Evolutionary conservation across 2,329 filamentous ascomycete genomes (phyloP).

Genomic region (Emericellopsis atlantica): DNA sequence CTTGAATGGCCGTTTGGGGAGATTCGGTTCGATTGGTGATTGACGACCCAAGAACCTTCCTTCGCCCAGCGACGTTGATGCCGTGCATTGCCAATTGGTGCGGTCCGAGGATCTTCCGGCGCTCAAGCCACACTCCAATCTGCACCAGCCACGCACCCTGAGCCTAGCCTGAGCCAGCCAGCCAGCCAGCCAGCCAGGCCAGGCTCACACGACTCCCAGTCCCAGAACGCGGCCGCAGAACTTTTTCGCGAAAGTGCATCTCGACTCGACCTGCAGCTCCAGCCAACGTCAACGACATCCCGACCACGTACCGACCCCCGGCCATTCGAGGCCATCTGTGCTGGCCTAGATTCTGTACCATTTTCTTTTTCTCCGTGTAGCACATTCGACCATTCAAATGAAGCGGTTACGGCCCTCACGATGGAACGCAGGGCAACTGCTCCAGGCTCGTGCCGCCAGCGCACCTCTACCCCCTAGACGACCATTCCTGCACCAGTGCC

Average conservation of each 20-base stretch:
- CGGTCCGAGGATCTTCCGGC: neutral
- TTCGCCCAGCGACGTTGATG: too few relatives aligned
- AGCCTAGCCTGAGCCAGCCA: too few relatives aligned
- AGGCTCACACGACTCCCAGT: slow-evolving; percentile 20
- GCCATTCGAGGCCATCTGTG: too few relatives aligned
- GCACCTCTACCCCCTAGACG: slow-evolving; percentile 9
- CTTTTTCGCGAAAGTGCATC: slow-evolving; percentile 14
- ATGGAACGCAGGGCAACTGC: slow-evolving; percentile 25
- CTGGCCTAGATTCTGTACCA: too few relatives aligned
- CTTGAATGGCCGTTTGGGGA: neutral
- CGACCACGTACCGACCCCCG: neutral
- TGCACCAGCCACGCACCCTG: too few relatives aligned
- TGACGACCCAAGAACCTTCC: too few relatives aligned
- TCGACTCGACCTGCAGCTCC: too few relatives aligned
- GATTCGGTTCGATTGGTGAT: too few relatives aligned
- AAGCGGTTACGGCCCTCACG: slow-evolving; percentile 28
- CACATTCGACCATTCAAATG: slow-evolving; percentile 12
- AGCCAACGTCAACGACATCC: neutral
- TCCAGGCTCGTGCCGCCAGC: slow-evolving; percentile 17
- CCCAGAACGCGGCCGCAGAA: slow-evolving; percentile 15
- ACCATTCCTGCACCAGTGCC: slow-evolving; percentile 13
- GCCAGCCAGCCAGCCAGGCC: too few relatives aligned
- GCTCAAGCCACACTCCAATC: too few relatives aligned
- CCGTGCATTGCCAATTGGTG: too few relatives aligned
- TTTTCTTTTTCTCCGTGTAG: too few relatives aligned